Conservation (phyloP, 169 alveolate species). For the Plasmodium berghei region DNA sequence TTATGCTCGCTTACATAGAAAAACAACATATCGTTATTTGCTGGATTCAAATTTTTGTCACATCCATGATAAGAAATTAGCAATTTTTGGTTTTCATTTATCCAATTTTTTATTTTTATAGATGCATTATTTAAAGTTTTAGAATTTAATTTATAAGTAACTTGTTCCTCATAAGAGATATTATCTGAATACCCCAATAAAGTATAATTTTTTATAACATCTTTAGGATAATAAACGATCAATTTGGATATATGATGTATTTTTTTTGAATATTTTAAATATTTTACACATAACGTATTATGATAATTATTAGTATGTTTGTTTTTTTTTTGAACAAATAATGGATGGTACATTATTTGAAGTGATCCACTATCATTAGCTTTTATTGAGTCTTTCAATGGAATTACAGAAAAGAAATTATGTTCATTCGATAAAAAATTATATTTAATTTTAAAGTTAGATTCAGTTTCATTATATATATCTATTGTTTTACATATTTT, state of each 20-base stretch:
- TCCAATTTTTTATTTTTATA: constrained; percentile 56
- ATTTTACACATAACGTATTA: constrained; percentile 61
- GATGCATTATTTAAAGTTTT: constrained; percentile 48
- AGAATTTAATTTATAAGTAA: constrained; percentile 38
- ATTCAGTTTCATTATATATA: constrained; percentile 45
- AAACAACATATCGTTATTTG: constrained; percentile 18
- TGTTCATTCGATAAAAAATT: constrained; percentile 49
- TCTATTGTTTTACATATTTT: constrained; percentile 36
- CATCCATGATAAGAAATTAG: constrained; percentile 12
- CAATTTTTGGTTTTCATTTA: constrained; percentile 56
- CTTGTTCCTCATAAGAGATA: constrained; percentile 37
- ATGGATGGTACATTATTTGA: constrained; percentile 49
- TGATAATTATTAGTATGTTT: constrained; percentile 62
- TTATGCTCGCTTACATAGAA: constrained; percentile 33
- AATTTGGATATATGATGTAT: constrained; percentile 67
- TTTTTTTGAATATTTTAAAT: constrained; percentile 51
- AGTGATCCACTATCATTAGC: constrained; percentile 43
- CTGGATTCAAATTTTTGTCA: constrained; percentile 21
- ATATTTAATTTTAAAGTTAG: constrained; percentile 59
- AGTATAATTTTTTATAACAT: constrained; percentile 37
- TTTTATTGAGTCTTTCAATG: constrained; percentile 42
- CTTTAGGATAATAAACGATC: constrained; percentile 54
- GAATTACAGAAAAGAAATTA: constrained; percentile 53
- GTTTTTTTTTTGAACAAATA: constrained; percentile 49
- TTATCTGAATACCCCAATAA: constrained; percentile 62